Base-by-base conservation (phyloP, 495 filamentous ascomycete species). In the Podospora pseudocomata region DNA sequence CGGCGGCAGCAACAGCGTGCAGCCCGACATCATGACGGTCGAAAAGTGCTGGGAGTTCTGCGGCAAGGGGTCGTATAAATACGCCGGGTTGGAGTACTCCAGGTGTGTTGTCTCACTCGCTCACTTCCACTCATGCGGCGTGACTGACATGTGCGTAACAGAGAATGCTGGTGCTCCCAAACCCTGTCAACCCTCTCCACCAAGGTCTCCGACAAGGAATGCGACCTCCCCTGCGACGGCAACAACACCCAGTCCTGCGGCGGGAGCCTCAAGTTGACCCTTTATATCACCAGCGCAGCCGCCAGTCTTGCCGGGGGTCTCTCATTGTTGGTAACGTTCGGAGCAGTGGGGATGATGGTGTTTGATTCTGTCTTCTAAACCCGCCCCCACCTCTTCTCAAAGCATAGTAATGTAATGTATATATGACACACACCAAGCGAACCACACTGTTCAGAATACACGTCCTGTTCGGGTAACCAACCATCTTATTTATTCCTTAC, bases 161-260 rank as follows among this genome's bases (percentile, higher is more conserved):
- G 80, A 44, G 82, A 86, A 79, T 86, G 84, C 78, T 85, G 81
- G 78, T 86, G 83, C 69, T 77, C 80, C 7, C 69, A 78, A 28
- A 64, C 66, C 2, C 49, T 85, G 6, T 77, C 74, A 5, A 55
- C 67, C 20, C 70, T 81, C 20, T 75, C 78, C 4, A 65, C 60
- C 30, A 72, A 77, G 32, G 58, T 82, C 4, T 11, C 65, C 5
- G 81, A 85, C 58, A 60, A 30, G 16, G 71, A 49, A 0, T 86
- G 84, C 76, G 73, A 83, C 65, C 63, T 80, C 6, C 68, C 78
- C 5, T 86, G 84, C 65, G 78, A 79, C 34, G 84, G 81, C 5
- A 76, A 81, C 68, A 74, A 72, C 18, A 74, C 72, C 7, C 75
- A 80, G 9, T 74, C 71, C 7, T 86, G 84, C 63, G 83, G 83